A percentile compares a stretch with the other conserved stretches of the same genome.
Evolutionary conservation across 805 yeast species (phyloP).

Genomic region (Candida easanensis): DNA sequence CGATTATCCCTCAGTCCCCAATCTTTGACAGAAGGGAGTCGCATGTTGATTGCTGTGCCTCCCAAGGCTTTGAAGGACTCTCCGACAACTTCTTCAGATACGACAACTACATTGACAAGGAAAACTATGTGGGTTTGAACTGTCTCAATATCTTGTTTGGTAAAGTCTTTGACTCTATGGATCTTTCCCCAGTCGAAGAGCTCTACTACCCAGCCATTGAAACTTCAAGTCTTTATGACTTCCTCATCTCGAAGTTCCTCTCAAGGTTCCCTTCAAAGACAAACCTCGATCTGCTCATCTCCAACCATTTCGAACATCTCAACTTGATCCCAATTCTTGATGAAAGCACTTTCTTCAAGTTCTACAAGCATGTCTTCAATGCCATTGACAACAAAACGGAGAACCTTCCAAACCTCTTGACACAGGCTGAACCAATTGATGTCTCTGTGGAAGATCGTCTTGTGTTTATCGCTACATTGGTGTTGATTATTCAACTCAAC

Average conservation of each 20-base stretch:
- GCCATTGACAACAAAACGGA: conserved; percentile 21
- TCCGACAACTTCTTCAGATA: conserved; percentile 25
- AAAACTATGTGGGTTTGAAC: conserved; percentile 26
- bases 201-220: conserved; percentile 29
- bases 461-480: conserved; percentile 30
- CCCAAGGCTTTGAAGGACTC: conserved; percentile 5
- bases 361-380: conserved; percentile 19
- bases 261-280: conserved; percentile 28
- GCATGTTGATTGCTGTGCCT: not conserved
- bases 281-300: conserved; percentile 25
- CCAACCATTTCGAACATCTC: conserved; percentile 26
- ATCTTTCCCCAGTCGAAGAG: conserved; percentile 26
- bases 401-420: conserved; percentile 12
- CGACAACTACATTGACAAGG: conserved; percentile 23
- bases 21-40: not conserved
- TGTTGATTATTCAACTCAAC: conserved; percentile 36
- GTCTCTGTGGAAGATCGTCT: conserved; percentile 29
- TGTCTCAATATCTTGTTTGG: conserved; percentile 23
- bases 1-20: not conserved
- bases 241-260: conserved; percentile 19
- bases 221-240: conserved; percentile 20
- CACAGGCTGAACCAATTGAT: not conserved
- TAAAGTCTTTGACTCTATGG: conserved; percentile 14
- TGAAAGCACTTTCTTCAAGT: conserved; percentile 24
- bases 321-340: conserved; percentile 28